Evolutionary conservation across 176 grass and related monocot genomes (phyloP).

Genomic region (Oryza rufipogon): DNA sequence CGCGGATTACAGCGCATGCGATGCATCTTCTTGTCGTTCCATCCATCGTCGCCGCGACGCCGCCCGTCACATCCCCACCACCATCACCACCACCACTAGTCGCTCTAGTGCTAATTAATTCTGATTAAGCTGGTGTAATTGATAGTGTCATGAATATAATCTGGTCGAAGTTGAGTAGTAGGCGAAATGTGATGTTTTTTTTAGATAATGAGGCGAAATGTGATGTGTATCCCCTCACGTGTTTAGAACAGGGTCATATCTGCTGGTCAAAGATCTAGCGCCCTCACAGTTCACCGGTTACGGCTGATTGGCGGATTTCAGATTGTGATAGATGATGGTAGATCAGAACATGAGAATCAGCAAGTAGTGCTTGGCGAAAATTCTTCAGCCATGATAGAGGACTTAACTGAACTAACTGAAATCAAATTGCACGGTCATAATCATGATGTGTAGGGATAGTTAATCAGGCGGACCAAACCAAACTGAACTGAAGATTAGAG

Average conservation of each 20-base stretch:
- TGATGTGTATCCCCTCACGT: neutral
- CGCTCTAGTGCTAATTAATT: neutral
- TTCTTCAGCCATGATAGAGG: too few species aligned
- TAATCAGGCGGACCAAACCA: neutral
- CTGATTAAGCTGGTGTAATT: neutral
- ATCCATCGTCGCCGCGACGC: neutral
- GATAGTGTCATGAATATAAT: neutral
- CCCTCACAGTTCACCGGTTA: neutral
- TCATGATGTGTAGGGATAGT: too few species aligned
- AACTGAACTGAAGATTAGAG: neutral
- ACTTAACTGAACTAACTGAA: too few species aligned
- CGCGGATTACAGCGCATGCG: slow-evolving; percentile 3
- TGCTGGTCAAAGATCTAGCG: neutral
- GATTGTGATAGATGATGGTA: neutral
- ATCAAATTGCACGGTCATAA: too few species aligned
- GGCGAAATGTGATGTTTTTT: too few species aligned
- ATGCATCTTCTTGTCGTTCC: slow-evolving; percentile 5
- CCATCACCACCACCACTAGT: neutral
- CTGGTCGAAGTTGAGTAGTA: neutral
- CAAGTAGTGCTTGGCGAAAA: too few species aligned
- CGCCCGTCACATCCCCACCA: slow-evolving; percentile 9
- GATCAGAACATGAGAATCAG: too few species aligned
- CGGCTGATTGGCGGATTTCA: neutral
- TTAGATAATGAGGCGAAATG: neutral
- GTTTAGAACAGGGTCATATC: neutral